Percentiles rank a stretch among this genome's conserved stretches.
phyloP scores from a whole-genome alignment of 2,329 filamentous ascomycete species.

The Fusarium sp. region DNA sequence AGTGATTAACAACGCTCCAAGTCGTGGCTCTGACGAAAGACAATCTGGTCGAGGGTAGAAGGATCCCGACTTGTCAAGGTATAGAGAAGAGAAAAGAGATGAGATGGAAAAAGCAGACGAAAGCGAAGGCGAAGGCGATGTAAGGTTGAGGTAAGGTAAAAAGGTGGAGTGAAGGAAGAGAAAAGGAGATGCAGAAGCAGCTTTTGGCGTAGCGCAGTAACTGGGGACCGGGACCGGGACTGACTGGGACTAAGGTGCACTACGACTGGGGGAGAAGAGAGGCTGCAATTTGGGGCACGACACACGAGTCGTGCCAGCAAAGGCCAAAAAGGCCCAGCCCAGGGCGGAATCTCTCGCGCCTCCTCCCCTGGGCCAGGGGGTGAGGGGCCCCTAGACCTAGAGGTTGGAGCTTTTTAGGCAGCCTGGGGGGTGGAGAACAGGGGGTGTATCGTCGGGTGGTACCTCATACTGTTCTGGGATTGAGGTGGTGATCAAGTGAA shows the following conservation, averaged over 20 bases:
- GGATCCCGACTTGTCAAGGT: constrained; percentile 32
- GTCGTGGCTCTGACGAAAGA: constrained; percentile 36
- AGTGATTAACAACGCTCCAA: constrained; percentile 31
- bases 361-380: constrained; percentile 46
- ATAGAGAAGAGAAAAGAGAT: constrained; percentile 38
- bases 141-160: constrained; percentile 35
- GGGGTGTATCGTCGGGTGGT: constrained; percentile 22
- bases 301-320: constrained; percentile 47
- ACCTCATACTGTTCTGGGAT: neutral
- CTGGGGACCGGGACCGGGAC: constrained; percentile 6
- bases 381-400: constrained; percentile 32
- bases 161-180: constrained; percentile 43
- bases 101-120: constrained; percentile 29
- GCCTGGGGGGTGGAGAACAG: constrained; percentile 26
- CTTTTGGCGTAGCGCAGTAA: constrained; percentile 44
- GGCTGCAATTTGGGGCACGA: constrained; percentile 47
- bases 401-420: constrained; percentile 19
- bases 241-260: neutral
- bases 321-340: constrained; percentile 45
- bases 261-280: constrained; percentile 31
- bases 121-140: constrained; percentile 39
- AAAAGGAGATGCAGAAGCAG: constrained; percentile 46
- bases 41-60: constrained; percentile 19
- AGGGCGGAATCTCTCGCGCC: constrained; percentile 45
- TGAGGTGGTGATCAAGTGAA: constrained; percentile 12